Conservation (phyloP, 495 filamentous ascomycete species). For the Neohortaea acidophila region DNA sequence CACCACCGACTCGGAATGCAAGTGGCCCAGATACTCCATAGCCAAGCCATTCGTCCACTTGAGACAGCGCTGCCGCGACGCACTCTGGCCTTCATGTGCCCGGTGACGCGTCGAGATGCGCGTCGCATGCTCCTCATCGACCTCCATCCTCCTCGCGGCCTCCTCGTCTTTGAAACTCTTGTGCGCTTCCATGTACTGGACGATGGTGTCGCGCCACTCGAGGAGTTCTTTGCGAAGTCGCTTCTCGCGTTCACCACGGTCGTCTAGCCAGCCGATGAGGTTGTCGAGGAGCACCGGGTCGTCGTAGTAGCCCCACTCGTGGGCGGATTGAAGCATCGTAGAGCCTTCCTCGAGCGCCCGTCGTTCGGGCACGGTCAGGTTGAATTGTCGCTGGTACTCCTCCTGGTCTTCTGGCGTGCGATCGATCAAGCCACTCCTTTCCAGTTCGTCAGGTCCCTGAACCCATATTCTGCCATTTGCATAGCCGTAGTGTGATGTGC, state of each 20-base stretch:
- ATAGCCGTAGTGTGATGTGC: constrained; percentile 71
- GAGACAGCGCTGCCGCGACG: constrained; percentile 50
- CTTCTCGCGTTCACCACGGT: constrained; percentile 63
- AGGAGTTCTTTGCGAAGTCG: constrained; percentile 76
- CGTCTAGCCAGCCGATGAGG: constrained; percentile 77
- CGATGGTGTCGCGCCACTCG: constrained; percentile 60
- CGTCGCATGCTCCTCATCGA: constrained; percentile 40
- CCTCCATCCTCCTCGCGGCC: constrained; percentile 37
- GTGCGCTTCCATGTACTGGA: constrained; percentile 62
- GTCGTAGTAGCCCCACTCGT: constrained; percentile 83
- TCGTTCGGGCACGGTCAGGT: constrained; percentile 68
- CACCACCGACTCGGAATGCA: constrained; percentile 46
- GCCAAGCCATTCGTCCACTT: constrained; percentile 71
- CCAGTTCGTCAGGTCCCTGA: constrained; percentile 82
- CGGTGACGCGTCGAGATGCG: constrained; percentile 67
- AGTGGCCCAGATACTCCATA: constrained; percentile 58
- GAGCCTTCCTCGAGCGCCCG: constrained; percentile 74
- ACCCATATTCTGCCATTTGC: constrained; percentile 94
- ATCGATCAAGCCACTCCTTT: constrained; percentile 72
- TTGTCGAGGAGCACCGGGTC: constrained; percentile 59
- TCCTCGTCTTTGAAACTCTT: constrained; percentile 48
- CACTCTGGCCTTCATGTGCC: constrained; percentile 42
- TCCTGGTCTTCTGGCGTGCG: constrained; percentile 49
- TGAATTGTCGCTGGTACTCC: constrained; percentile 48
- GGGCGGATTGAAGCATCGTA: constrained; percentile 60